phyloP scores from a whole-genome alignment of 108 stramenopile species.

The Skeletonema costatum region DNA sequence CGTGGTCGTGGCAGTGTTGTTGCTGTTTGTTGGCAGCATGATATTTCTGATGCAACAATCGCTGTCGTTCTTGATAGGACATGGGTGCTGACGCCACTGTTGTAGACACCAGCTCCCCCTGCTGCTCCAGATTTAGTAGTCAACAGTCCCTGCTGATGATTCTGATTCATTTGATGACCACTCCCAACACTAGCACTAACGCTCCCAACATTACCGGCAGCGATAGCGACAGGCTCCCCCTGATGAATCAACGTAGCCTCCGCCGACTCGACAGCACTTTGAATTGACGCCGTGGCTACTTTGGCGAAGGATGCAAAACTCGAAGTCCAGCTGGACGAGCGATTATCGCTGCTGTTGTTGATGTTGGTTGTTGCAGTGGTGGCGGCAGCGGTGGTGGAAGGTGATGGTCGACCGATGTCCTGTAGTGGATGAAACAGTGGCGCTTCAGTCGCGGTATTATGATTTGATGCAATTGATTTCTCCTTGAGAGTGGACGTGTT shows the following conservation, averaged over 20 bases:
- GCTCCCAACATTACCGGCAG: background rate
- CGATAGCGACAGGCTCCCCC: background rate
- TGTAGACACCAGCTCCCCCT: background rate
- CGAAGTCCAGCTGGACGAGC: constrained; percentile 36
- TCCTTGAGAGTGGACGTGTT: background rate
- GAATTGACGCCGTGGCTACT: constrained; percentile 52
- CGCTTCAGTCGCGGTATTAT: background rate
- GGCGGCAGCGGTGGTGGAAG: background rate
- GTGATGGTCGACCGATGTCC: background rate
- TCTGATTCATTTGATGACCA: background rate
- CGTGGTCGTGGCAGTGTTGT: background rate
- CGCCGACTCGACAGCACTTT: constrained; percentile 24
- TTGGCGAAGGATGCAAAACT: constrained; percentile 61
- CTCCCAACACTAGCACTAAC: constrained; percentile 9
- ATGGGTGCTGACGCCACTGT: constrained; percentile 3
- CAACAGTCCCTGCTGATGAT: too few species aligned
- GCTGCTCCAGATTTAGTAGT: background rate
- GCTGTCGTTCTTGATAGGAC: constrained; percentile 32
- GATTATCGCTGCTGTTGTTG: background rate
- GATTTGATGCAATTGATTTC: background rate
- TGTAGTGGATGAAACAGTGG: constrained; percentile 3
- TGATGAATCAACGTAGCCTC: constrained; percentile 16
- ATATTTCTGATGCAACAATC: constrained; percentile 31
- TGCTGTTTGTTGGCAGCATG: constrained; percentile 2
- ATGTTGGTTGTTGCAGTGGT: background rate